Evolutionary conservation across 345 rosid species (phyloP).

Genomic region (Geranium rotundifolium): DNA sequence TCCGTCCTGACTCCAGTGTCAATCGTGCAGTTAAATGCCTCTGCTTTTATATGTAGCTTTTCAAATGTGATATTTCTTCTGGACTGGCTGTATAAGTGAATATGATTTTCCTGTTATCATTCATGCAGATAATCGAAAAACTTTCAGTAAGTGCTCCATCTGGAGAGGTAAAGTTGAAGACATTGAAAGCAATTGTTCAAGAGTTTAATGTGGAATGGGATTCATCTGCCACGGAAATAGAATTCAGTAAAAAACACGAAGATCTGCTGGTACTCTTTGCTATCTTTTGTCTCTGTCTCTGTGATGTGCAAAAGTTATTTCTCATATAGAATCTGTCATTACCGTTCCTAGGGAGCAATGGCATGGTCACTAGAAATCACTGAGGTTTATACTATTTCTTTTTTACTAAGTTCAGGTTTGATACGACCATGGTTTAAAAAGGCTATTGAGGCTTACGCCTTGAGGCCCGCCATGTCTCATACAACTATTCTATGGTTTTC

Average conservation of each 20-base stretch:
- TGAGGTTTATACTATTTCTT: too few relatives aligned
- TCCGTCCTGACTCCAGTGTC: slow-evolving; percentile 85
- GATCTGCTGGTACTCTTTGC: slow-evolving; percentile 59
- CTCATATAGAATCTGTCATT: too few relatives aligned
- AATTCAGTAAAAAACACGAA: slow-evolving; percentile 72
- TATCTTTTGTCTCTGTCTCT: neutral
- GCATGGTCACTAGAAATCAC: too few relatives aligned
- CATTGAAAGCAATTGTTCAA: slow-evolving; percentile 67
- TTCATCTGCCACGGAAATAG: slow-evolving; percentile 73
- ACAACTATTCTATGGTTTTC: too few relatives aligned
- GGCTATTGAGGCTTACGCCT: too few relatives aligned
- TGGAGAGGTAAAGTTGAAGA: slow-evolving; percentile 53
- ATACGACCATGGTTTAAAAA: too few relatives aligned
- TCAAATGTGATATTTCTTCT: neutral
- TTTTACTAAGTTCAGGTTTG: too few relatives aligned
- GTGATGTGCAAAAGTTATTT: neutral
- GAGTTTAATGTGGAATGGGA: slow-evolving; percentile 76
- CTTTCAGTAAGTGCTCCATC: slow-evolving; percentile 73
- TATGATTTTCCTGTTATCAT: too few relatives aligned
- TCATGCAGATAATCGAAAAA: slow-evolving; percentile 65
- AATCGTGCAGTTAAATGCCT: slow-evolving; percentile 66
- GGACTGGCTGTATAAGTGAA: too few relatives aligned
- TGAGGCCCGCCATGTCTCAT: too few relatives aligned
- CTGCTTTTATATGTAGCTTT: slow-evolving; percentile 5
- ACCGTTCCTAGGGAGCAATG: too few relatives aligned